Conservation (phyloP, 2,329 filamentous ascomycete genomes). For the Talaromyces sp. region DNA sequence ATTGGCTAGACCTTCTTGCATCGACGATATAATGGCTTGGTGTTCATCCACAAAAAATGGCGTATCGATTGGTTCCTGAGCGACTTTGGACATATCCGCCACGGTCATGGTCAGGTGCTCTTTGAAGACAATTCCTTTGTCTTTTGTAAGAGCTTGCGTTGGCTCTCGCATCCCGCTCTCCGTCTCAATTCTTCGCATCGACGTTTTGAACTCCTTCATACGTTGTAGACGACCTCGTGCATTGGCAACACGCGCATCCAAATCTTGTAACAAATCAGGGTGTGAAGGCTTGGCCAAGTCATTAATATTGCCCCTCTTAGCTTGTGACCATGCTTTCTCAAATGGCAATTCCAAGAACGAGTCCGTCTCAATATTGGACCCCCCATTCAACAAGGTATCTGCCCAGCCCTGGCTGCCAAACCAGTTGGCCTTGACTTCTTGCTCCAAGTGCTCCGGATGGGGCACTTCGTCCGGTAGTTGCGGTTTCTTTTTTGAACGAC, state of each 20-base stretch:
- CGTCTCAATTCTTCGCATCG: slow-evolving; percentile 17
- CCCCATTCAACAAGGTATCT: slow-evolving; percentile 64
- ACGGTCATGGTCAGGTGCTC: slow-evolving; percentile 35
- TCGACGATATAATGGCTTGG: slow-evolving; percentile 26
- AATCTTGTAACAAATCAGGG: slow-evolving; percentile 54
- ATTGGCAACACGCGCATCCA: slow-evolving; percentile 62
- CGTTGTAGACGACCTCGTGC: slow-evolving; percentile 65
- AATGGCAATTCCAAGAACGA: slow-evolving; percentile 63
- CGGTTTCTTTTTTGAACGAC: slow-evolving; percentile 22
- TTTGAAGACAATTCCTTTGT: slow-evolving; percentile 24
- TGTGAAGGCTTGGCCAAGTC: slow-evolving; percentile 25
- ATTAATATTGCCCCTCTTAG: slow-evolving; percentile 54
- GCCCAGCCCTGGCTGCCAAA: slow-evolving; percentile 71
- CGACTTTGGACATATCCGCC: slow-evolving; percentile 31
- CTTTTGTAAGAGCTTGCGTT: slow-evolving; percentile 8
- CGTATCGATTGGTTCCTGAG: slow-evolving; percentile 24
- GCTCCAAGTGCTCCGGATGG: slow-evolving; percentile 30
- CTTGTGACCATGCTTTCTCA: slow-evolving; percentile 64
- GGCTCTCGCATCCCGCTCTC: not conserved
- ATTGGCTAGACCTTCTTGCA: slow-evolving; percentile 27
- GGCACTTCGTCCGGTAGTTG: slow-evolving; percentile 31
- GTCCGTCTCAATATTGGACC: slow-evolving; percentile 53
- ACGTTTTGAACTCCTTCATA: slow-evolving; percentile 65
- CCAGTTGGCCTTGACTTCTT: slow-evolving; percentile 67
- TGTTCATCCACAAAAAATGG: slow-evolving; percentile 21